A percentile compares a stretch with the other conserved stretches of the same genome.
These are phyloP conservation scores for Golubevia pallescens DNA, from an alignment of 1,284 basidiomycete species.

Conservation along the genomic window DNA sequence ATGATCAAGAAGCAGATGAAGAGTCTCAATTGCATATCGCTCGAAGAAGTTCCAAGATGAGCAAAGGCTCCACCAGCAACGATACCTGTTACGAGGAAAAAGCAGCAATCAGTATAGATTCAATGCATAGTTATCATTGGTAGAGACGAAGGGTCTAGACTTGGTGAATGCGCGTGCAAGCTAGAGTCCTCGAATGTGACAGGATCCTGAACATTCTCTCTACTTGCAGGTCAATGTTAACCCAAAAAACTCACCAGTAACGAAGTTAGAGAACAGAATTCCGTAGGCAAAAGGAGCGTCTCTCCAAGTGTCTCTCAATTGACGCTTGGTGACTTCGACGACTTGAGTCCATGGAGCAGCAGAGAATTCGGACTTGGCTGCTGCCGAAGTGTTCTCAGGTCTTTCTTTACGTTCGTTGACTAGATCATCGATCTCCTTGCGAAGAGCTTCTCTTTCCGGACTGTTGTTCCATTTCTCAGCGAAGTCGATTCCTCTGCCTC, in stretches of 20 bases:
- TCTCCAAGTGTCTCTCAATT: conserved; percentile 40
- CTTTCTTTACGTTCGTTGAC: conserved; percentile 20
- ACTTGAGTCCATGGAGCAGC: conserved; percentile 31
- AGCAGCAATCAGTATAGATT: no score
- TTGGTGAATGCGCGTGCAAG: no score
- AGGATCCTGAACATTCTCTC: no score
- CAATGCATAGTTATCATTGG: no score
- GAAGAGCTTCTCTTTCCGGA: conserved; percentile 16
- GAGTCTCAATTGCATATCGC: conserved; percentile 37
- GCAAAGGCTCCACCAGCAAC: conserved; percentile 40
- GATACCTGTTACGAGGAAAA: no score
- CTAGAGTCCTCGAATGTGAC: no score
- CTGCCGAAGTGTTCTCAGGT: conserved; percentile 6
- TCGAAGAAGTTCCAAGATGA: conserved; percentile 21
- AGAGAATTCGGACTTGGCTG: conserved; percentile 21
- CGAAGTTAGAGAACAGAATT: conserved; percentile 42
- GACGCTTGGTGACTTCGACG: conserved; percentile 34
- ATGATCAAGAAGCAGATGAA: conserved; percentile 41
- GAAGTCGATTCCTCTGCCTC: conserved; percentile 20
- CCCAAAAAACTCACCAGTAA: conserved; percentile 17
- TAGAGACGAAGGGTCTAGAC: no score
- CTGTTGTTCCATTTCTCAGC: conserved; percentile 35
- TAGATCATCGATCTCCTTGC: conserved; percentile 29
- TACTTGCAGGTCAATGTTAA: no score
- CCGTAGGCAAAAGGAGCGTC: conserved; percentile 42